Evolutionary conservation across 2,329 filamentous ascomycete genomes (phyloP).

Genomic region (Penicillium freii): DNA sequence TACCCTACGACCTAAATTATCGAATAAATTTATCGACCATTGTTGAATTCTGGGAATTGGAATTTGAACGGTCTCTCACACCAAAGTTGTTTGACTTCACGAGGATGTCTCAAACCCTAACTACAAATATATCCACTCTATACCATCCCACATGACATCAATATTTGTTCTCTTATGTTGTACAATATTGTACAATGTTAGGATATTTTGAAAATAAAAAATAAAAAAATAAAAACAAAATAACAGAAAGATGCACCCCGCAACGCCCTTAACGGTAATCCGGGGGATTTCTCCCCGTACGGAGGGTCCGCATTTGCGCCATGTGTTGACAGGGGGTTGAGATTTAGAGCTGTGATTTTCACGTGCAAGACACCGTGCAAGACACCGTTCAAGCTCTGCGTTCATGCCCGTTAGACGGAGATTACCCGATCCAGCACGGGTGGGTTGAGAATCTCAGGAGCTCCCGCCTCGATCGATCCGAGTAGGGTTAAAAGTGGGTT

Average conservation of each 20-base stretch:
- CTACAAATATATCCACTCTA: neutral
- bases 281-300: neutral
- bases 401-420: neutral
- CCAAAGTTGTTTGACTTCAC: neutral
- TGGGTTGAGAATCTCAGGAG: neutral
- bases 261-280: too few relatives aligned
- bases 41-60: neutral
- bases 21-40: too few relatives aligned
- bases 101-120: neutral
- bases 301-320: neutral
- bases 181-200: too few relatives aligned
- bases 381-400: too few relatives aligned
- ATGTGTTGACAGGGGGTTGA: too few relatives aligned
- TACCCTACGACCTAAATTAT: too few relatives aligned
- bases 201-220: neutral
- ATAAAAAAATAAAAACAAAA: too few relatives aligned
- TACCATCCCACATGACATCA: neutral
- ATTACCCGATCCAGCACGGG: neutral
- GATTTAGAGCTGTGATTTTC: too few relatives aligned
- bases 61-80: neutral
- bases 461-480: neutral
- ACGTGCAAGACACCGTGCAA: neutral
- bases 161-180: neutral
- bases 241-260: too few relatives aligned
- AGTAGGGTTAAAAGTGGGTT: neutral